A percentile compares a stretch with the other conserved stretches of the same genome.
Evolutionary conservation across 805 yeast genomes (phyloP).

Genomic region (Zygosaccharomyces kombuchaensis): DNA sequence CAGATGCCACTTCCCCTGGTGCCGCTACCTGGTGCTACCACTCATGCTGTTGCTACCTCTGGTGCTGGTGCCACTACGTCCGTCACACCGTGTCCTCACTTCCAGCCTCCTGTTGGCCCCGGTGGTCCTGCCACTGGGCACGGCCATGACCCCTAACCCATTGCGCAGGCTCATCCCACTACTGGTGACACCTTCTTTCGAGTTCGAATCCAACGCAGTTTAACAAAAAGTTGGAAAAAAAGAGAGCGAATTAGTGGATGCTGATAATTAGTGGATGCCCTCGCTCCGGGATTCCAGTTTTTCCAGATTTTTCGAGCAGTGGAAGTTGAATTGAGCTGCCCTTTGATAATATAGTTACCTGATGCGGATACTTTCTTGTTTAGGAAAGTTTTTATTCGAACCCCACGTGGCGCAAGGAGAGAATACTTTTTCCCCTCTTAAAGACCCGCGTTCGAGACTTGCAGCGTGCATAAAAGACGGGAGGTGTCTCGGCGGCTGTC

Average conservation of each 20-base stretch:
- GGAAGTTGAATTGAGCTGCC: neutral
- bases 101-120: neutral
- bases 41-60: neutral
- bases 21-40: neutral
- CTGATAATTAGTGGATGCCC: slow-evolving; percentile 7
- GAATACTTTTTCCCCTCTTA: neutral
- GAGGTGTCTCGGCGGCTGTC: slow-evolving; percentile 7
- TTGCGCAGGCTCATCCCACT: slow-evolving; percentile 6
- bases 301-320: neutral
- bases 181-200: neutral
- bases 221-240: neutral
- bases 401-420: neutral
- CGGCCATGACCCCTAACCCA: neutral
- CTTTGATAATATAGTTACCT: neutral
- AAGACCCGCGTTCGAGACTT: neutral
- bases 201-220: neutral
- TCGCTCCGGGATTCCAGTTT: slow-evolving; percentile 6
- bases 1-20: slow-evolving; percentile 2
- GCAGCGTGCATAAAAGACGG: slow-evolving; percentile 1
- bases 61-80: slow-evolving; percentile 1
- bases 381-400: no score
- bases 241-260: slow-evolving; percentile 5
- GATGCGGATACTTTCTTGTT: neutral
- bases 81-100: neutral
- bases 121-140: neutral